phyloP scores from a whole-genome alignment of 768 basidiomycete species.

The Mycena epipterygia region DNA sequence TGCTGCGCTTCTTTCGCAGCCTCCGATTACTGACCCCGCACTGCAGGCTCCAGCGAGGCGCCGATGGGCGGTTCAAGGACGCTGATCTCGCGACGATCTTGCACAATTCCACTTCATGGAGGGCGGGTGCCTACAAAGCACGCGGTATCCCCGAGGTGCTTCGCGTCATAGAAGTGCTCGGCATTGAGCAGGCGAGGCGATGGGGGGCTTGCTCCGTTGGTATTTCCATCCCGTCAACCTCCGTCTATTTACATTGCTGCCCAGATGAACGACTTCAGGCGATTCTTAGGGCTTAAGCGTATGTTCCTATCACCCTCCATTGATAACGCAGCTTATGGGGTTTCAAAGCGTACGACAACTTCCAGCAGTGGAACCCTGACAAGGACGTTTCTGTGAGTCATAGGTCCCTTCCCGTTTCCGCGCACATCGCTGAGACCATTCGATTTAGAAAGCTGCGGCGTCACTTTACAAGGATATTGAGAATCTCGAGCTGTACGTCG shows the following conservation, averaged over 20 bases:
- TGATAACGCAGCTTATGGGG: no score
- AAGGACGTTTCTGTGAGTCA: constrained; percentile 64
- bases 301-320: neutral
- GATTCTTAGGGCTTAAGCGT: constrained; percentile 81
- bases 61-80: constrained; percentile 72
- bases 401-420: neutral
- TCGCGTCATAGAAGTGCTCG: constrained; percentile 77
- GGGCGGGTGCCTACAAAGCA: constrained; percentile 76
- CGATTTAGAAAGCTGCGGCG: constrained; percentile 68
- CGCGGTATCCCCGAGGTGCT: constrained; percentile 77
- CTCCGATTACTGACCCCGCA: neutral
- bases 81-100: constrained; percentile 73
- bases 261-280: constrained; percentile 79
- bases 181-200: constrained; percentile 72
- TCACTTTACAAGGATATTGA: constrained; percentile 80
- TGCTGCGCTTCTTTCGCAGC: neutral
- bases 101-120: constrained; percentile 69
- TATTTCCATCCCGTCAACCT: constrained; percentile 7
- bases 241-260: constrained; percentile 5
- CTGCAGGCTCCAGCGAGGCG: constrained; percentile 63
- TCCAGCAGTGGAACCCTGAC: constrained; percentile 82
- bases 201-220: constrained; percentile 84
- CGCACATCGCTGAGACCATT: constrained; percentile 3
- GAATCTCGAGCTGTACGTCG: constrained; percentile 85
- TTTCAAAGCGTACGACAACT: constrained; percentile 67